These are phyloP conservation scores for Leccinum uliginosum DNA, from an alignment of 768 basidiomycete genomes.

Conservation along the genomic window DNA sequence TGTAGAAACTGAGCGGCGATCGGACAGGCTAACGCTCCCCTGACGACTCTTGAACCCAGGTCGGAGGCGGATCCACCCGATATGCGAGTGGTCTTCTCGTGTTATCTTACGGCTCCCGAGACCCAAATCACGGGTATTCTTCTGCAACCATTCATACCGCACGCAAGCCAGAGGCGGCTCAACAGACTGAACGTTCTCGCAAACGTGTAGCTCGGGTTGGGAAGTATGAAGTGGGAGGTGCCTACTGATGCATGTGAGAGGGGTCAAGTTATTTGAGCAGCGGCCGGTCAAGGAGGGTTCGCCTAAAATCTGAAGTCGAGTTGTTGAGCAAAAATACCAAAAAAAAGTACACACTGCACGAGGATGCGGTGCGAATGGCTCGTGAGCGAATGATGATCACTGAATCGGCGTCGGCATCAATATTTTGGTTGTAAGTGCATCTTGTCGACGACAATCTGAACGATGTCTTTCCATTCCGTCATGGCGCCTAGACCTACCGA, in stretches of 20 bases:
- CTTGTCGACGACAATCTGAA: no score
- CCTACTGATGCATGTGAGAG: constrained; percentile 16
- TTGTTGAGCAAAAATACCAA: background rate
- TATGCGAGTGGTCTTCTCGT: constrained; percentile 38
- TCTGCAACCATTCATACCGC: constrained; percentile 74
- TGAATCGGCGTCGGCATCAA: background rate
- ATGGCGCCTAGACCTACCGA: constrained; percentile 82
- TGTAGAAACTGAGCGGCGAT: background rate
- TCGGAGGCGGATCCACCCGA: constrained; percentile 32
- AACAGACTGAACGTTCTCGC: constrained; percentile 48
- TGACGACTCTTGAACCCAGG: constrained; percentile 71
- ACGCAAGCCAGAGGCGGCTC: constrained; percentile 48
- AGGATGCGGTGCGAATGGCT: background rate
- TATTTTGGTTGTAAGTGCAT: constrained; percentile 6
- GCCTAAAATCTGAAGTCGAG: background rate
- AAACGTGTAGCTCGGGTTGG: constrained; percentile 22
- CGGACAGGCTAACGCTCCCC: constrained; percentile 60
- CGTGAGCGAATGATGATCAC: background rate
- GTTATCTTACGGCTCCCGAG: constrained; percentile 55
- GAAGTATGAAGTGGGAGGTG: constrained; percentile 10
- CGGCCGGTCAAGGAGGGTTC: background rate
- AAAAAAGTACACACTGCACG: background rate
- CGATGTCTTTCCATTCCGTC: constrained; percentile 94
- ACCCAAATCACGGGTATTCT: constrained; percentile 64
- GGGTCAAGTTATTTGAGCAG: constrained; percentile 27